phyloP scores from a whole-genome alignment of 768 basidiomycete species.

The Serpula lacrymans region DNA sequence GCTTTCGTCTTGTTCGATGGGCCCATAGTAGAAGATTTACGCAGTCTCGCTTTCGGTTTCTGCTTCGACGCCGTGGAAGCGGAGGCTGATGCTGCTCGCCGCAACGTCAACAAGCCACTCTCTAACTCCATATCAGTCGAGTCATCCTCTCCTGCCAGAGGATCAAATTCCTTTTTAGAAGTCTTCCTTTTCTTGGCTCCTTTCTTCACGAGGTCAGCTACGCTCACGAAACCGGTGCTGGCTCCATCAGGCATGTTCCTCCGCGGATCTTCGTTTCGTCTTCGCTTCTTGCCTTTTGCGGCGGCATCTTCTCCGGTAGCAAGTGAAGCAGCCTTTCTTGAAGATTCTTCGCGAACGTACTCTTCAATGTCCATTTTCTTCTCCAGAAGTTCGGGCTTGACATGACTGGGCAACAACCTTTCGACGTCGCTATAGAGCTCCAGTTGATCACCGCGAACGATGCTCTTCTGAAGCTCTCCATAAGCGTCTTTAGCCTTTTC shows the following conservation, averaged over 20 bases:
- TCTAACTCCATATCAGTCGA: conserved; percentile 68
- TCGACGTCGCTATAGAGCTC: conserved; percentile 93
- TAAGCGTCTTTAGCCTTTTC: conserved; percentile 84
- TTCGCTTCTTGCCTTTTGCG: conserved; percentile 52
- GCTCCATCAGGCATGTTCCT: conserved; percentile 78
- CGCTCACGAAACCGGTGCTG: conserved; percentile 66
- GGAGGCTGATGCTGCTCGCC: conserved; percentile 52
- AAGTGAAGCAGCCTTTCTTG: conserved; percentile 23
- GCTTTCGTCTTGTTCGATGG: conserved; percentile 19
- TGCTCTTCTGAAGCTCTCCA: conserved; percentile 83
- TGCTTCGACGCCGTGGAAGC: conserved; percentile 26
- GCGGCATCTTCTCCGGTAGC: conserved; percentile 25
- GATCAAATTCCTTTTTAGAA: conserved; percentile 44
- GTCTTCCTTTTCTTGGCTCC: conserved; percentile 37
- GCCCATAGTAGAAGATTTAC: conserved; percentile 44
- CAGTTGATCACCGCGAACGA: conserved; percentile 79
- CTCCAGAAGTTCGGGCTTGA: conserved; percentile 76
- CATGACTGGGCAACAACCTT: conserved; percentile 74
- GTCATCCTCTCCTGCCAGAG: conserved; percentile 54
- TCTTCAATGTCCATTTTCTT: conserved; percentile 80
- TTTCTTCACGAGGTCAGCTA: conserved; percentile 58
- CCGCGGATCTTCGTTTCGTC: conserved; percentile 61
- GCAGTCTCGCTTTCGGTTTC: conserved; percentile 35
- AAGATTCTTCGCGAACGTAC: conserved; percentile 52
- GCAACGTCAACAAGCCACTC: conserved; percentile 45